Conservation (phyloP, 768 basidiomycete species). For the Amanita pseudoporphyria region DNA sequence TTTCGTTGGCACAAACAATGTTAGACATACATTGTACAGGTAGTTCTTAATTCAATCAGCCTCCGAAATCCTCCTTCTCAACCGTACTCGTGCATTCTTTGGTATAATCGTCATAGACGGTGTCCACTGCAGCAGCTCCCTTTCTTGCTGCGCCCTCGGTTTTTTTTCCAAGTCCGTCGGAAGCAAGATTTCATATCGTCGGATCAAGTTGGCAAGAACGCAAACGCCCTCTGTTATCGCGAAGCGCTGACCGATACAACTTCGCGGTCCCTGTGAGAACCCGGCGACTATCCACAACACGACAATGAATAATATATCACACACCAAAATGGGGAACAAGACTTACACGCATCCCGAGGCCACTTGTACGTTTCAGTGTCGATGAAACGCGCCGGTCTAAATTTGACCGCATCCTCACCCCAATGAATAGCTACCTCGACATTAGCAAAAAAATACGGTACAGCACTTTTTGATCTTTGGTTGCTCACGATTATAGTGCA, state of each 20-base stretch:
- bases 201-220: conserved; percentile 33
- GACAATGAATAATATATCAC: background rate
- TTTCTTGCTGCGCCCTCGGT: conserved; percentile 22
- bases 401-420: conserved; percentile 34
- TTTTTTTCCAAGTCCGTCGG: conserved; percentile 24
- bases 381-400: conserved; percentile 41
- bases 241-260: conserved; percentile 42
- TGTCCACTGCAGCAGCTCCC: conserved; percentile 25
- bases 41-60: no score
- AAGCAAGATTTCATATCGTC: conserved; percentile 29
- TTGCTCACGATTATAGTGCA: conserved; percentile 36
- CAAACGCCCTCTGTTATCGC: conserved; percentile 31
- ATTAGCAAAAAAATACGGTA: background rate
- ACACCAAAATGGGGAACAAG: background rate
- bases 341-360: conserved; percentile 43
- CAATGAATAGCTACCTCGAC: conserved; percentile 31
- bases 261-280: conserved; percentile 35
- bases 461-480: background rate
- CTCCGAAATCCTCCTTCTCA: conserved; percentile 2
- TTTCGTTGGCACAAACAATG: background rate
- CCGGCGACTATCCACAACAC: conserved; percentile 22
- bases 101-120: conserved; percentile 27
- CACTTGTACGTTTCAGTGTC: conserved; percentile 39
- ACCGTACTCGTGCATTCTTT: conserved; percentile 16
- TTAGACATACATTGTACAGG: background rate